Percentiles rank a stretch among this genome's conserved stretches.
These are phyloP conservation scores for Colletotrichum neosansevieriae DNA, from an alignment of 2,329 filamentous ascomycete species.

Conservation along the genomic window DNA sequence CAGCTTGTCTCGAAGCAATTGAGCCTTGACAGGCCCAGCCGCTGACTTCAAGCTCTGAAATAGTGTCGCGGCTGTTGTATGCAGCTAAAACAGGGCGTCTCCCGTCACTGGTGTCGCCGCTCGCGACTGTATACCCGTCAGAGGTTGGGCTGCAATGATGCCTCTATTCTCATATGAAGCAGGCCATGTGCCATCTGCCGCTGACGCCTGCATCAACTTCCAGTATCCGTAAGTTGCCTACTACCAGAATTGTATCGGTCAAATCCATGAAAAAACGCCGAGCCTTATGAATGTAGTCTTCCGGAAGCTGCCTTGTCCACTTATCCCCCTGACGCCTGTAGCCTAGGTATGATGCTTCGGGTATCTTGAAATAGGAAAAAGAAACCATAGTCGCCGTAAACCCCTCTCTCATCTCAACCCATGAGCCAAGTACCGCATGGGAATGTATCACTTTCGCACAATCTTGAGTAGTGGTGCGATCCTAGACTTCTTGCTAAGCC, in stretches of 20 bases:
- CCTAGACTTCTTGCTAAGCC: conserved; percentile 62
- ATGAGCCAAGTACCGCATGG: not conserved
- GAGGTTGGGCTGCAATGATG: not conserved
- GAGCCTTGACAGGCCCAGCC: not conserved
- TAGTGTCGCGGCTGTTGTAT: too few relatives aligned
- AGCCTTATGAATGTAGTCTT: not conserved
- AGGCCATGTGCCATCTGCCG: not conserved
- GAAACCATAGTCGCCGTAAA: not conserved
- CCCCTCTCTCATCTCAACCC: not conserved
- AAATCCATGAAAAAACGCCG: not conserved
- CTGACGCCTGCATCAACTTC: not conserved
- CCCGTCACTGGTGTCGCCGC: too few relatives aligned
- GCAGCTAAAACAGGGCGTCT: too few relatives aligned
- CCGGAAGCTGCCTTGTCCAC: not conserved
- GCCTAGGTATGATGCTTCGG: conserved; percentile 12
- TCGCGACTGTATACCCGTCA: too few relatives aligned
- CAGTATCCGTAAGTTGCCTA: not conserved
- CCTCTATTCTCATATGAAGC: not conserved
- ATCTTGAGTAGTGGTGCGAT: conserved; percentile 66
- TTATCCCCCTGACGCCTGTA: conserved; percentile 5
- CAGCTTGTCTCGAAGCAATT: conserved; percentile 1
- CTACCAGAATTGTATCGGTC: not conserved
- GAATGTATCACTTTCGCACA: conserved; percentile 52
- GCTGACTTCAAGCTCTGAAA: too few relatives aligned
- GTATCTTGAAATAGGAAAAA: conserved; percentile 24